Evolutionary conservation across 805 yeast species (phyloP).

Genomic region (Blastobotrys americana): DNA sequence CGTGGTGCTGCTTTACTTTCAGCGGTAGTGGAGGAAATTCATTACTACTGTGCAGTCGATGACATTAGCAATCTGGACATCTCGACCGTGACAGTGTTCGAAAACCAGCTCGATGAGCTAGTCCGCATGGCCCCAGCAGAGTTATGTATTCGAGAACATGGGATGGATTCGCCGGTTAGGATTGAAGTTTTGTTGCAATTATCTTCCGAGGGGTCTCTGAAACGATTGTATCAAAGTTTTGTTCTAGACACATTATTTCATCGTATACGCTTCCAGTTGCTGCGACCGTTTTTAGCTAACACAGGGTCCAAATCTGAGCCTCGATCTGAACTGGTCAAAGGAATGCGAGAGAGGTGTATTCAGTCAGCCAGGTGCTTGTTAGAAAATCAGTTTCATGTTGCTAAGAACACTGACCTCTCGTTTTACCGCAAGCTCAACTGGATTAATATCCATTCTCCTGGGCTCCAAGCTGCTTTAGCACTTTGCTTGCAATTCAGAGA

Average conservation of each 20-base stretch:
- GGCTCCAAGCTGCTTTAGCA: neutral
- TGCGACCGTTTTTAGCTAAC: neutral
- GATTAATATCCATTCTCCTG: neutral
- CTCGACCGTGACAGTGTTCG: neutral
- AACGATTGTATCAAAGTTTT: neutral
- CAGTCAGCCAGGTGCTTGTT: neutral
- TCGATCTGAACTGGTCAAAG: neutral
- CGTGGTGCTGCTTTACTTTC: neutral
- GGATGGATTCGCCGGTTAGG: neutral
- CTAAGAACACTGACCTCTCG: neutral
- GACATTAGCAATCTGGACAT: neutral
- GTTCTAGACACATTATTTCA: neutral
- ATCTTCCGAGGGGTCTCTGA: neutral
- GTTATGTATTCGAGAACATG: neutral
- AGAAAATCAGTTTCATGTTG: neutral
- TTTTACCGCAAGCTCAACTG: neutral
- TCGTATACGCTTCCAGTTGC: neutral
- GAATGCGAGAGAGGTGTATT: neutral
- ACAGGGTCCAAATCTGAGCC: neutral
- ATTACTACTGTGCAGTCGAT: neutral
- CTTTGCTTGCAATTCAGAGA: neutral
- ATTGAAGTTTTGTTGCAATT: neutral
- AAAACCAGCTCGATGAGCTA: neutral
- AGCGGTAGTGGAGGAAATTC: neutral
- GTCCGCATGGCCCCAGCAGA: neutral